These are phyloP conservation scores for Leishmania amazonensis DNA, from an alignment of 208 protist genomes.

Conservation along the genomic window DNA sequence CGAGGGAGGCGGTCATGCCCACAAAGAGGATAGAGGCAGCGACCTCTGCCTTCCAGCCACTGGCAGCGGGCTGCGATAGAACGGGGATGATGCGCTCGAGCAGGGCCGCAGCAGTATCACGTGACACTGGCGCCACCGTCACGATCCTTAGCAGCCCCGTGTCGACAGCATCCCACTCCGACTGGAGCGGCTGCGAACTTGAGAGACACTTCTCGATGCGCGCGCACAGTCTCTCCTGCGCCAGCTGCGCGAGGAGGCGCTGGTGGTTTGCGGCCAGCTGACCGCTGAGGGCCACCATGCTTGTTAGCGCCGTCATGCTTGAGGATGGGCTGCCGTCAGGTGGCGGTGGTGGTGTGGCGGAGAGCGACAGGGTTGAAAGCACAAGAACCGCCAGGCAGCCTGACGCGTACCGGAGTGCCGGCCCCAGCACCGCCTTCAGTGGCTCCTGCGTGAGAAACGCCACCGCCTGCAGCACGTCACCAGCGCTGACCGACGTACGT, in stretches of 20 bases:
- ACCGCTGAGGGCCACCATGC: constrained; percentile 22
- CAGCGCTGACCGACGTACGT: constrained; percentile 29
- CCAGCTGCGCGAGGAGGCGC: constrained; percentile 33
- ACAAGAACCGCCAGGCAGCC: constrained; percentile 64
- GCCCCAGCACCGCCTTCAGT: constrained; percentile 38
- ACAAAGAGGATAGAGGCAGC: constrained; percentile 17
- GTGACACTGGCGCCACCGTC: constrained; percentile 1
- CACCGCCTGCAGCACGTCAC: constrained; percentile 41
- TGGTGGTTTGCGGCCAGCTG: constrained; percentile 20
- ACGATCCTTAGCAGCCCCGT: constrained; percentile 6
- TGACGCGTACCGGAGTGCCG: constrained; percentile 59
- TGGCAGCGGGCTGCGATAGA: neutral
- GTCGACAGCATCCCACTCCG: neutral
- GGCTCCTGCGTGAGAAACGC: constrained; percentile 18
- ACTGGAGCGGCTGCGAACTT: neutral
- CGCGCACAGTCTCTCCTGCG: constrained; percentile 22
- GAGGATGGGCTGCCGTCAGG: neutral
- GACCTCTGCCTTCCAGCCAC: constrained; percentile 3
- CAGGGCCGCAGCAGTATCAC: constrained; percentile 4
- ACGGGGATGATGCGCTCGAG: neutral
- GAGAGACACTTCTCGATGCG: neutral
- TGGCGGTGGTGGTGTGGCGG: constrained; percentile 3
- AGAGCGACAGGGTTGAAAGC: constrained; percentile 23
- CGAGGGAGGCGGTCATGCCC: constrained; percentile 16
- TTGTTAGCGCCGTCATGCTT: neutral